phyloP scores from a whole-genome alignment of 2,329 filamentous ascomycete species.

The Cucurbitaria berberidis region DNA sequence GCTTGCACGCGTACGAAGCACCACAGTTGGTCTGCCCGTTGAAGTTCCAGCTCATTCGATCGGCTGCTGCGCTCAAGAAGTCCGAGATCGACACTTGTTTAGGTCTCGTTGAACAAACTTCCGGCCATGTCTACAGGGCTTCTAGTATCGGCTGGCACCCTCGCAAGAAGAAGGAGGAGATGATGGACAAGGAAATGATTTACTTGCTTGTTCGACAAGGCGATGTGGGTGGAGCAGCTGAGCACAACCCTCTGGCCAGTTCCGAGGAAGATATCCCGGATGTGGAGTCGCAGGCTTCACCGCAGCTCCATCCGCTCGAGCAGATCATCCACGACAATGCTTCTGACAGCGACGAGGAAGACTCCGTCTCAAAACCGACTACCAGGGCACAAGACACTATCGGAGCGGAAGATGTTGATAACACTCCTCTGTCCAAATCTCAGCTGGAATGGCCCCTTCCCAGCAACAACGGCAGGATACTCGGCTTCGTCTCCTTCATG shows the following conservation, averaged over 20 bases:
- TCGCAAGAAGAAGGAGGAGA: conserved; percentile 67
- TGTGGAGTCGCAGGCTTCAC: not conserved
- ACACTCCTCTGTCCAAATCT: not conserved
- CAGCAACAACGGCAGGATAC: conserved; percentile 10
- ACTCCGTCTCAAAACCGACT: not conserved
- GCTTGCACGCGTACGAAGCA: conserved; percentile 4
- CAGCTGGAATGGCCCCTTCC: not conserved
- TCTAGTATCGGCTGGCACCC: conserved; percentile 70
- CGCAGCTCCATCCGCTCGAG: not conserved
- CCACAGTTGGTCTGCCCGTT: conserved; percentile 3
- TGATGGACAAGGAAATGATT: conserved; percentile 69
- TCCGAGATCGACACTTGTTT: conserved; percentile 59
- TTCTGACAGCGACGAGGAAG: not conserved
- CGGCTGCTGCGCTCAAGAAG: conserved; percentile 39
- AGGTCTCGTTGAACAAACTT: conserved; percentile 67
- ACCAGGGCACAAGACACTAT: not conserved
- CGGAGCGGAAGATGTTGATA: not conserved
- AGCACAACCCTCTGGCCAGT: not conserved
- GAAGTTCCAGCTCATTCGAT: conserved; percentile 29
- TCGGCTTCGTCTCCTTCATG: conserved; percentile 66
- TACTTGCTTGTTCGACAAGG: conserved; percentile 63
- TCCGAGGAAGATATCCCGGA: not conserved
- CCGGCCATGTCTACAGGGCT: conserved; percentile 66
- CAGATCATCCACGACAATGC: not conserved
- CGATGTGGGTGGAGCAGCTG: not conserved